phyloP scores from a whole-genome alignment of 208 protist genomes.

The Vickermania spadyakhi region DNA sequence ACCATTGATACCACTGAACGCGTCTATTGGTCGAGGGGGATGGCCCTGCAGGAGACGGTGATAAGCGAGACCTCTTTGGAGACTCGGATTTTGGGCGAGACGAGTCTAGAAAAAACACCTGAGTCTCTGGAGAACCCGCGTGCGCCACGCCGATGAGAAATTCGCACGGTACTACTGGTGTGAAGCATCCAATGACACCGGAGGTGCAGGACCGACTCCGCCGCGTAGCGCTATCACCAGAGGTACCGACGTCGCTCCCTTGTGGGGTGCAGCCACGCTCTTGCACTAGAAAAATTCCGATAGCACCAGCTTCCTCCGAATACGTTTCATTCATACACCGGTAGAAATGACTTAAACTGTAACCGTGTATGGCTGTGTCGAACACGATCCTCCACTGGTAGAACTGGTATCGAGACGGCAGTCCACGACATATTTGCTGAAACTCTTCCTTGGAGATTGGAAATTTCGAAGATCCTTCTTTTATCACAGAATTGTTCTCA shows the following conservation, averaged over 20 bases:
- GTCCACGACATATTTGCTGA: conserved; percentile 31
- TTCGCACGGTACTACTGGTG: conserved; percentile 35
- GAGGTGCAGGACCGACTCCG: conserved; percentile 1
- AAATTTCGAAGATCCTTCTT: neutral
- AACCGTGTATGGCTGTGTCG: conserved; percentile 43
- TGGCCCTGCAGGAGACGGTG: neutral
- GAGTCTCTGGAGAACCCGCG: conserved; percentile 23
- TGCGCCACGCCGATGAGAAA: conserved; percentile 6
- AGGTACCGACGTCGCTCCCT: neutral
- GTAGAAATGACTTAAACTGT: conserved; percentile 43
- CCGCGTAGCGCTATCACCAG: neutral
- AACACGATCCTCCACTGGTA: conserved; percentile 46
- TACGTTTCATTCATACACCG: conserved; percentile 30
- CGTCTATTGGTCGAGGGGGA: conserved; percentile 1
- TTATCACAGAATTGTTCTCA: neutral
- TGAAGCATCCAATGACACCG: conserved; percentile 62
- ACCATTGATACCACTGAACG: conserved; percentile 27
- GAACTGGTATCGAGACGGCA: conserved; percentile 32
- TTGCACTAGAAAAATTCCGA: conserved; percentile 33
- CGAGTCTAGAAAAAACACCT: conserved; percentile 28
- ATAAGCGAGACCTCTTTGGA: too few species aligned
- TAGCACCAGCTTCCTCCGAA: conserved; percentile 15
- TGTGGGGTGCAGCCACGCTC: neutral
- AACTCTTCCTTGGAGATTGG: conserved; percentile 35
- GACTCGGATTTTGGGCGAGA: too few species aligned